Percentiles rank a stretch among this genome's conserved stretches.
Conservation (phyloP, 2,329 filamentous ascomycete species). For the Fusarium keratoplasticum region DNA sequence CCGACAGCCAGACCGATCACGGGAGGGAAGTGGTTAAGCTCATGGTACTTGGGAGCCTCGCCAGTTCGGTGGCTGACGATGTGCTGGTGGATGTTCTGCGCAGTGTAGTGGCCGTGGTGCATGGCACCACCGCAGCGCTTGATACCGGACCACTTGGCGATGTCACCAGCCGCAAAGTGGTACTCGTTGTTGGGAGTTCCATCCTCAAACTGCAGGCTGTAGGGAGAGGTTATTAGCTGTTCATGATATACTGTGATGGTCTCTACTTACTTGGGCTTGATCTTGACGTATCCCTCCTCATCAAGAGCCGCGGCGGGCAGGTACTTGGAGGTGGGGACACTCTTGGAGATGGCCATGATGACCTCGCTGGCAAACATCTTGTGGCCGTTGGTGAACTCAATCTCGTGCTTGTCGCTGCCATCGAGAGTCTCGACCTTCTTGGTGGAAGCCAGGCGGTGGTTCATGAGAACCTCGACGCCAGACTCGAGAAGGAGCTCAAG, state of each 20-base stretch:
- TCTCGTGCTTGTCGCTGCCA: conserved; percentile 55
- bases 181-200: conserved; percentile 65
- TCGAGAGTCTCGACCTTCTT: conserved; percentile 59
- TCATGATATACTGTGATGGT: background rate
- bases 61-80: conserved; percentile 60
- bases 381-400: conserved; percentile 71
- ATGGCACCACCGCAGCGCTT: conserved; percentile 83
- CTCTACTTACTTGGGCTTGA: conserved; percentile 63
- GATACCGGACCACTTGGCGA: conserved; percentile 79
- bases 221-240: background rate
- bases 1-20: conserved; percentile 80
- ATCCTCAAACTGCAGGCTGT: conserved; percentile 65
- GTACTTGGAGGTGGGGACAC: conserved; percentile 71
- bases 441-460: conserved; percentile 65
- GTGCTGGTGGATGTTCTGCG: conserved; percentile 74
- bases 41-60: conserved; percentile 58
- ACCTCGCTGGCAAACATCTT: conserved; percentile 72
- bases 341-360: conserved; percentile 75
- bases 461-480: conserved; percentile 74
- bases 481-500: conserved; percentile 68
- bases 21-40: conserved; percentile 66
- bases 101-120: conserved; percentile 76
- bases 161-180: conserved; percentile 79
- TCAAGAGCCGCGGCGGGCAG: conserved; percentile 70
- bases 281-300: conserved; percentile 73